Evolutionary conservation across 2,329 filamentous ascomycete genomes (phyloP).

Genomic region (Talaromyces funiculosus): DNA sequence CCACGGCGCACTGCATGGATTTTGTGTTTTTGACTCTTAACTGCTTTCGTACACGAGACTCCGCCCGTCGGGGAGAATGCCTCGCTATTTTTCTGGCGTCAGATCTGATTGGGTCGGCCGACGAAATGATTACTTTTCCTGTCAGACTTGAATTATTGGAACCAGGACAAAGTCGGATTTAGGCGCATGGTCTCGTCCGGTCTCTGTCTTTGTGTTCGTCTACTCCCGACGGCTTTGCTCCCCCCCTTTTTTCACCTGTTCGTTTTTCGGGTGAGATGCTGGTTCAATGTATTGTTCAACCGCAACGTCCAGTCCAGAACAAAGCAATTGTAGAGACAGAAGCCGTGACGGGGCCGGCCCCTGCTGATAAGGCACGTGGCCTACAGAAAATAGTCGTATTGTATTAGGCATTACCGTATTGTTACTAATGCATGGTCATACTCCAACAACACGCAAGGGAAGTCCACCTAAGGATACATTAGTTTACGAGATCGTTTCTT

Average conservation of each 20-base stretch:
- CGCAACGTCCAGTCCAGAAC: background rate
- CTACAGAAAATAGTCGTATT: background rate
- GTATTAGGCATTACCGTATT: background rate
- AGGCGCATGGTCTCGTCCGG: background rate
- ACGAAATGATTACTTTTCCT: background rate
- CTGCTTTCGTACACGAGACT: background rate
- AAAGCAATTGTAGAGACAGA: background rate
- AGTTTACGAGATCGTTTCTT: background rate
- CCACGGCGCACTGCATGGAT: background rate
- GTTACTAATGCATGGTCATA: background rate
- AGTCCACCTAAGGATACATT: background rate
- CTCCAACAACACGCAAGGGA: conserved; percentile 1
- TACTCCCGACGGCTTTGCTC: background rate
- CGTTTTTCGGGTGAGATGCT: too few relatives aligned
- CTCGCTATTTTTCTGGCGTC: background rate
- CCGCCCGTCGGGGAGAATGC: background rate
- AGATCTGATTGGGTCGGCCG: background rate
- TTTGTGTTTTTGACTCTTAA: background rate
- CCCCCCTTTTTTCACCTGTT: too few relatives aligned
- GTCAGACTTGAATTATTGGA: background rate
- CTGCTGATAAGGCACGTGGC: conserved; percentile 7
- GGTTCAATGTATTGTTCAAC: background rate
- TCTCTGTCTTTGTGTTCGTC: background rate
- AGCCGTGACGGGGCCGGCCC: background rate
- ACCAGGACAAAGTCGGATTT: background rate